phyloP scores from a whole-genome alignment of 78 protist species.

The Planoprotostelium fungivorum region DNA sequence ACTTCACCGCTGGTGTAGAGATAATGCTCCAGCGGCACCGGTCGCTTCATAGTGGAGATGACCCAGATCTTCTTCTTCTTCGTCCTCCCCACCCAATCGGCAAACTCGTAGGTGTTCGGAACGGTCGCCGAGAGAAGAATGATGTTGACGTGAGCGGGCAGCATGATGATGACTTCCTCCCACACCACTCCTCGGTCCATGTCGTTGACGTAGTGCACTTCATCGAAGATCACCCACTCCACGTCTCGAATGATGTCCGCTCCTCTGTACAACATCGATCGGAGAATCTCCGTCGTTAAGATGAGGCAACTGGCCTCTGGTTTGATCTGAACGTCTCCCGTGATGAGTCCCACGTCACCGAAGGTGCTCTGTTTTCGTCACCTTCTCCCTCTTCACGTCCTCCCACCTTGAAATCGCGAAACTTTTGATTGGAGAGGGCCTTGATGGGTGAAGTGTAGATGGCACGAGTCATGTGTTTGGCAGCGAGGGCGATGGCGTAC shows the following conservation, averaged over 20 bases:
- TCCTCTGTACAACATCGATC: constrained; percentile 86
- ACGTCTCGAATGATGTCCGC: constrained; percentile 85
- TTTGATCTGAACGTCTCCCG: constrained; percentile 91
- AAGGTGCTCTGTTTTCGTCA: constrained; percentile 54
- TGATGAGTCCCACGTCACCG: constrained; percentile 88
- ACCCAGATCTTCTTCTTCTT: constrained; percentile 60
- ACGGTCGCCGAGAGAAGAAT: constrained; percentile 93
- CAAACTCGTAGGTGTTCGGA: constrained; percentile 89
- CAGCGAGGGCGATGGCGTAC: constrained; percentile 88
- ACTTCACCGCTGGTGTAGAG: constrained; percentile 33
- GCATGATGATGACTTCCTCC: constrained; percentile 93
- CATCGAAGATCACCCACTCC: constrained; percentile 94
- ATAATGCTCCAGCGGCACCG: constrained; percentile 91
- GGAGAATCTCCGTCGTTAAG: constrained; percentile 95
- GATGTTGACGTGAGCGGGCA: constrained; percentile 78
- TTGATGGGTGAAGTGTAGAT: constrained; percentile 97
- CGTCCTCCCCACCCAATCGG: constrained; percentile 92
- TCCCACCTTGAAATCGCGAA: constrained; percentile 67
- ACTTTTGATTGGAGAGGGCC: constrained; percentile 94
- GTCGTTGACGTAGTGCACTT: constrained; percentile 56
- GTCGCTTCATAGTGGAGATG: constrained; percentile 80
- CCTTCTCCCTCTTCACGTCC: too few species aligned
- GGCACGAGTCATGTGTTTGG: constrained; percentile 60
- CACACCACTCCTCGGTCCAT: constrained; percentile 93
- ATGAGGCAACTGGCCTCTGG: constrained; percentile 89